Evolutionary conservation across 257 asterid species (phyloP).

Genomic region (Haberlea rhodopensis): DNA sequence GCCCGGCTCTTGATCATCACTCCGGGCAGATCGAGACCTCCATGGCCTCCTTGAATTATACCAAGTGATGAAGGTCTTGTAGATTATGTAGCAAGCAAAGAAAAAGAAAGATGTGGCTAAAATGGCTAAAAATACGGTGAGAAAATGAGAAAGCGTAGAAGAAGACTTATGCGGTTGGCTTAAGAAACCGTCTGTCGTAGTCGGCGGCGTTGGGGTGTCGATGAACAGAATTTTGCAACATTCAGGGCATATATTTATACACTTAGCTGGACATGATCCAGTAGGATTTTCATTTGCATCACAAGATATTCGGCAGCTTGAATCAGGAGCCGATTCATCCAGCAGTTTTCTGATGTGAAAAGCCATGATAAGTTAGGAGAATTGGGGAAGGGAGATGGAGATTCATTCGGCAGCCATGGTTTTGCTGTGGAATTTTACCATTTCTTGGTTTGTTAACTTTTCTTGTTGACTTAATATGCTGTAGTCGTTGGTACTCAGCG

Average conservation of each 20-base stretch:
- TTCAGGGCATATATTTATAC: constrained; percentile 27
- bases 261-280: constrained; percentile 30
- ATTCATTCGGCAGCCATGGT: constrained; percentile 8
- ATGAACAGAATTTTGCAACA: constrained; percentile 17
- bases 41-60: constrained; percentile 15
- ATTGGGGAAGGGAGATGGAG: constrained; percentile 7
- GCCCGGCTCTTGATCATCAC: constrained; percentile 23
- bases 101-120: constrained; percentile 42
- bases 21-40: not conserved
- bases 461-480: constrained; percentile 31
- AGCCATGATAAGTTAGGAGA: constrained; percentile 35
- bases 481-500: constrained; percentile 25
- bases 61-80: constrained; percentile 30
- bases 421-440: constrained; percentile 3
- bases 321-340: constrained; percentile 21
- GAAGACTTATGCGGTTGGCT: not conserved
- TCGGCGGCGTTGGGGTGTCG: constrained; percentile 13
- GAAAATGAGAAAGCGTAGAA: constrained; percentile 27
- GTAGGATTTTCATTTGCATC: not conserved
- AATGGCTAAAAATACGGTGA: constrained; percentile 37
- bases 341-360: constrained; percentile 39
- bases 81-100: constrained; percentile 41
- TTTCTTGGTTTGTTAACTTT: not conserved
- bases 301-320: constrained; percentile 32
- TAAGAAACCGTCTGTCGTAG: constrained; percentile 15